phyloP scores from a whole-genome alignment of 345 rosid species.

The Eucalyptus curtisii region DNA sequence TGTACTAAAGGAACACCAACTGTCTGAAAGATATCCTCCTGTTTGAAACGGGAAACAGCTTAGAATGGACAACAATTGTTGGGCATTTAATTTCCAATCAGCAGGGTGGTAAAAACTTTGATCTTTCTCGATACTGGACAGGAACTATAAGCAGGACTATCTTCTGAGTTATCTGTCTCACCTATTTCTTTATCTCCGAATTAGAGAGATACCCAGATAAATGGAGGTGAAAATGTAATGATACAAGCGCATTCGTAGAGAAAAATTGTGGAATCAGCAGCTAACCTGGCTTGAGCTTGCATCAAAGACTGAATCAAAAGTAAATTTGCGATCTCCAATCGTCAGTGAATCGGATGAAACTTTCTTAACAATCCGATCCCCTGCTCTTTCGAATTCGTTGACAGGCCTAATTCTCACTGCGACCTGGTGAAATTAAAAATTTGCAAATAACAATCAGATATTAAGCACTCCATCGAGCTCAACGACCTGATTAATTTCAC shows the following conservation, averaged over 20 bases:
- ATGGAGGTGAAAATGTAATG: not conserved
- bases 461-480: not conserved
- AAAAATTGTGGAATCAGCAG: not conserved
- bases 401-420: slow-evolving; percentile 69
- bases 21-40: slow-evolving; percentile 69
- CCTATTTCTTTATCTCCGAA: not conserved
- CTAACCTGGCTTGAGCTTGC: slow-evolving; percentile 70
- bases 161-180: not conserved
- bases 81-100: not conserved
- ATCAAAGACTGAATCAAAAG: slow-evolving; percentile 77
- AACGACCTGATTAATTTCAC: not conserved
- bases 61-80: not conserved
- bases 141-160: not conserved
- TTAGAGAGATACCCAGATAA: not conserved
- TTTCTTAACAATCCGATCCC: slow-evolving; percentile 31
- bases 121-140: not conserved
- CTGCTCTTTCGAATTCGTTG: slow-evolving; percentile 21
- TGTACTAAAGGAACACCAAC: slow-evolving; percentile 79
- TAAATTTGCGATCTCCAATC: slow-evolving; percentile 49
- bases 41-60: not conserved
- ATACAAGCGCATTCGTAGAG: not conserved
- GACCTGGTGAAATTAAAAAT: slow-evolving; percentile 24
- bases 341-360: slow-evolving; percentile 46
- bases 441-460: not conserved
- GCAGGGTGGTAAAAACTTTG: not conserved